These are phyloP conservation scores for Dryas integrifolia DNA, from an alignment of 331 rosid species.

Conservation along the genomic window DNA sequence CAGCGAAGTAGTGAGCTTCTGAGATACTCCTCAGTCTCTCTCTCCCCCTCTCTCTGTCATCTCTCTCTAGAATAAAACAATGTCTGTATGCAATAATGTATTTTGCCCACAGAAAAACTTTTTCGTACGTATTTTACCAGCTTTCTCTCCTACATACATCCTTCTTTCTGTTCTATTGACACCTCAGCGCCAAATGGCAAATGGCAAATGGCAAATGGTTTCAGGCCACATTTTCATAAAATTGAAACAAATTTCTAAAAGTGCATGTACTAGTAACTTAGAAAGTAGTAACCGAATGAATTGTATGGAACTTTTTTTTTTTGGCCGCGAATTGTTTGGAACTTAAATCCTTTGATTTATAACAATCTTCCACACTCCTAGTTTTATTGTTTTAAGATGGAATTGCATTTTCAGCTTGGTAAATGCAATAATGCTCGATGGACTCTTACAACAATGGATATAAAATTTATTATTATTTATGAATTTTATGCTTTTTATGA, in stretches of 20 bases:
- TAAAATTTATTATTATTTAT: not conserved
- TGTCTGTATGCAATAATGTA: constrained; percentile 12
- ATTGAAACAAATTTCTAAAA: not conserved
- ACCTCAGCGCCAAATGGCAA: not conserved
- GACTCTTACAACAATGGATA: too few relatives aligned
- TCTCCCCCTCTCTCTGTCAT: constrained; percentile 14
- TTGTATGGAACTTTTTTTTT: not conserved
- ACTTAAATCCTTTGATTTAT: too few relatives aligned
- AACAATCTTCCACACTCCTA: too few relatives aligned
- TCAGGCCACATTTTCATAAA: not conserved
- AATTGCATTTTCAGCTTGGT: too few relatives aligned
- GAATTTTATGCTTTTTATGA: not conserved
- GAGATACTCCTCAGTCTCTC: constrained; percentile 51
- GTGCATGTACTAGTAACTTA: not conserved
- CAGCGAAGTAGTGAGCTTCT: constrained; percentile 93
- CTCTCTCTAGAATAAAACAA: constrained; percentile 20
- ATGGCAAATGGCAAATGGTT: not conserved
- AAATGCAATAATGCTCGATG: too few relatives aligned
- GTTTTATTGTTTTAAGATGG: too few relatives aligned
- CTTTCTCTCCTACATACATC: constrained; percentile 8
- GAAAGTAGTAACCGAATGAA: not conserved
- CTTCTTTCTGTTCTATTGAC: not conserved
- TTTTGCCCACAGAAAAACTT: constrained; percentile 32
- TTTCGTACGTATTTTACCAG: constrained; percentile 20
- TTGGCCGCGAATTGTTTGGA: too few relatives aligned